These are phyloP conservation scores for Rhizophagus sp. DNA, from an alignment of 192 early-diverging fungal species.

Conservation along the genomic window DNA sequence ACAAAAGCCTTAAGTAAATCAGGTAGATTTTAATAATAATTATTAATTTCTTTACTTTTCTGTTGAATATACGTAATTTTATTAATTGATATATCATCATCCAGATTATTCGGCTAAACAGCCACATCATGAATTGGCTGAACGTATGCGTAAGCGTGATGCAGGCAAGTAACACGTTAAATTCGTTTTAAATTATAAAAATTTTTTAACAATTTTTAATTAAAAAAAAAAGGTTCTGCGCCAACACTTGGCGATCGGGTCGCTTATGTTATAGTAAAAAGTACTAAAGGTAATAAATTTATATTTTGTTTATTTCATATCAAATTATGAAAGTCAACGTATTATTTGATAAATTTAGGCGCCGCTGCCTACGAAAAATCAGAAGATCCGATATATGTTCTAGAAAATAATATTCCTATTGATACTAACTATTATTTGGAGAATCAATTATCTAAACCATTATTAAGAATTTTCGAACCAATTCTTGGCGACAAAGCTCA, in stretches of 20 bases:
- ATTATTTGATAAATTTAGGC: conserved; percentile 35
- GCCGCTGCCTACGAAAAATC: conserved; percentile 95
- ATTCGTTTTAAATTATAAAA: not conserved
- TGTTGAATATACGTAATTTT: not conserved
- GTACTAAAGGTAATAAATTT: conserved; percentile 51
- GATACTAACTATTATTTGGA: conserved; percentile 97
- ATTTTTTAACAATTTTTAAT: not conserved
- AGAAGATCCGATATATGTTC: conserved; percentile 97
- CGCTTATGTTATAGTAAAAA: conserved; percentile 94
- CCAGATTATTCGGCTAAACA: conserved; percentile 92
- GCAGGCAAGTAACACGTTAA: conserved; percentile 48
- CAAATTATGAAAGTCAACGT: not conserved
- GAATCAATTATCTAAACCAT: conserved; percentile 92
- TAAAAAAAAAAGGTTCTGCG: conserved; percentile 65
- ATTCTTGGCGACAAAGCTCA: conserved; percentile 88
- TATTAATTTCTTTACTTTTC: not conserved
- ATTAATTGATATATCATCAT: not conserved
- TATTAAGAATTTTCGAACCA: conserved; percentile 95
- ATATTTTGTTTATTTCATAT: not conserved
- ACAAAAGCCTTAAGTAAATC: conserved; percentile 93
- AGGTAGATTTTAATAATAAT: conserved; percentile 40
- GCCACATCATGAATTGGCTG: conserved; percentile 94
- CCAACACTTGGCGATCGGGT: conserved; percentile 96
- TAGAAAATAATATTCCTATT: conserved; percentile 97
- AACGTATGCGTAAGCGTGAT: conserved; percentile 94